Evolutionary conservation across 108 stramenopile species (phyloP).

Genomic region (Conticribra weissflogii): DNA sequence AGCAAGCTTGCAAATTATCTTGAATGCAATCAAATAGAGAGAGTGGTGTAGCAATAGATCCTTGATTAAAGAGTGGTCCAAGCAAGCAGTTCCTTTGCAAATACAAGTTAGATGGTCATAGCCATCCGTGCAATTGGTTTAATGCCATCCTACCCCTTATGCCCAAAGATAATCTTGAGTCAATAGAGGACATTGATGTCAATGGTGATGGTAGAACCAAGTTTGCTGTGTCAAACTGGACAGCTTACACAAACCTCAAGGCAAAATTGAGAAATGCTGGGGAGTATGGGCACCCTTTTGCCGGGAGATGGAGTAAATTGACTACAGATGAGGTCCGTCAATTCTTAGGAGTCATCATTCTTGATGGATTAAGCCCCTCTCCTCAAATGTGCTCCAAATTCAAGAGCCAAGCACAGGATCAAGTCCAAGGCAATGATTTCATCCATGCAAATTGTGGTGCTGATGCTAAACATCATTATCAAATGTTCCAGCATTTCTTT

Average conservation of each 20-base stretch:
- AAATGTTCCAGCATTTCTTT: background rate
- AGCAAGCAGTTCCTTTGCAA: background rate
- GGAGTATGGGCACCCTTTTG: background rate
- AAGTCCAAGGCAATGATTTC: background rate
- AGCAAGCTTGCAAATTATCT: too few relatives aligned
- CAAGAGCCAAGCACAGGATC: background rate
- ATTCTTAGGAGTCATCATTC: background rate
- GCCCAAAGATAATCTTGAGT: conserved; percentile 5
- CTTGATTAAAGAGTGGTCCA: background rate
- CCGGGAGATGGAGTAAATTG: background rate
- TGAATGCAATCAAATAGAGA: too few relatives aligned
- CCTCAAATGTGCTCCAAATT: background rate
- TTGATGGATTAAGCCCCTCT: background rate
- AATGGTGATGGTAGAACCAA: conserved; percentile 13
- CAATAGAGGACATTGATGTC: background rate
- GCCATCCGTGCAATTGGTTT: conserved; percentile 5
- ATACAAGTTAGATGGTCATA: background rate
- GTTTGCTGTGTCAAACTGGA: conserved; percentile 15
- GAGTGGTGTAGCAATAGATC: too few relatives aligned
- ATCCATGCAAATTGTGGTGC: background rate
- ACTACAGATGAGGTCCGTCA: background rate
- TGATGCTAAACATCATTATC: background rate
- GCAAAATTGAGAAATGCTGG: background rate
- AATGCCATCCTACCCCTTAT: conserved; percentile 3
- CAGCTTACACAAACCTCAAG: conserved; percentile 8